Percentiles rank a stretch among this genome's conserved stretches.
Conservation (phyloP, 2,329 filamentous ascomycete genomes). For the Xylariaceae sp. region DNA sequence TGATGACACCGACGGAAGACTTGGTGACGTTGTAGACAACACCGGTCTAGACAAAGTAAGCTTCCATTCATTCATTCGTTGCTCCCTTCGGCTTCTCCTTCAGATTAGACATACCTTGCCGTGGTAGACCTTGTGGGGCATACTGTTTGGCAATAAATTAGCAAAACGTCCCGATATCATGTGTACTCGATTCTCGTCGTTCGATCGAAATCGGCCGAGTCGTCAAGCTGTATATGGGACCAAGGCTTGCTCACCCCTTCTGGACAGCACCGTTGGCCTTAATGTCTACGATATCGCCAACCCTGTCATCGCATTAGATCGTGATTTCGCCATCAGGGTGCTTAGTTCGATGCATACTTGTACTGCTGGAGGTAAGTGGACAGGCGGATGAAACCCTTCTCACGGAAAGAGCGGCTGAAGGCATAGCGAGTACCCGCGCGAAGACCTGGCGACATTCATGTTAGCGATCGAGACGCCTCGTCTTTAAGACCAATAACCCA, state of each 20-base stretch:
- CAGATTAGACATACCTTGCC: slow-evolving; percentile 53
- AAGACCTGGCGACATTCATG: slow-evolving; percentile 53
- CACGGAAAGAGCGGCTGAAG: slow-evolving; percentile 90
- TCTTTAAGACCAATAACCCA: neutral
- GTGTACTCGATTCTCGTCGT: neutral
- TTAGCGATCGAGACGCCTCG: neutral
- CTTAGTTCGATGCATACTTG: slow-evolving; percentile 53
- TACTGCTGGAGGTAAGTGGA: slow-evolving; percentile 93
- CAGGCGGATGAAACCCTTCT: slow-evolving; percentile 90
- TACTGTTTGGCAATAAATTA: slow-evolving; percentile 51
- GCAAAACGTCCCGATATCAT: slow-evolving; percentile 17
- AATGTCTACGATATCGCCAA: slow-evolving; percentile 98
- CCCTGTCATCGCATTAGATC: slow-evolving; percentile 54
- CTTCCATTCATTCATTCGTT: neutral
- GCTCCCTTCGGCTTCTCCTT: neutral
- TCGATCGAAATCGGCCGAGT: neutral
- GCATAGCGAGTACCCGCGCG: slow-evolving; percentile 89
- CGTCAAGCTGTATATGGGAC: slow-evolving; percentile 13
- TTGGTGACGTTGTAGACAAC: slow-evolving; percentile 99
- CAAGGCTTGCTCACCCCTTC: slow-evolving; percentile 70
- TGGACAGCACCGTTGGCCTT: slow-evolving; percentile 98
- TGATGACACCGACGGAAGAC: slow-evolving; percentile 94
- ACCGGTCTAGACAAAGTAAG: slow-evolving; percentile 54
- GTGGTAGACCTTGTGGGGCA: slow-evolving; percentile 99
- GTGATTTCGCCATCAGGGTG: slow-evolving; percentile 2